A percentile compares a stretch with the other conserved stretches of the same genome.
These are phyloP conservation scores for Cutaneotrichosporon sp. DNA, from an alignment of 1,284 basidiomycete species.

Conservation along the genomic window DNA sequence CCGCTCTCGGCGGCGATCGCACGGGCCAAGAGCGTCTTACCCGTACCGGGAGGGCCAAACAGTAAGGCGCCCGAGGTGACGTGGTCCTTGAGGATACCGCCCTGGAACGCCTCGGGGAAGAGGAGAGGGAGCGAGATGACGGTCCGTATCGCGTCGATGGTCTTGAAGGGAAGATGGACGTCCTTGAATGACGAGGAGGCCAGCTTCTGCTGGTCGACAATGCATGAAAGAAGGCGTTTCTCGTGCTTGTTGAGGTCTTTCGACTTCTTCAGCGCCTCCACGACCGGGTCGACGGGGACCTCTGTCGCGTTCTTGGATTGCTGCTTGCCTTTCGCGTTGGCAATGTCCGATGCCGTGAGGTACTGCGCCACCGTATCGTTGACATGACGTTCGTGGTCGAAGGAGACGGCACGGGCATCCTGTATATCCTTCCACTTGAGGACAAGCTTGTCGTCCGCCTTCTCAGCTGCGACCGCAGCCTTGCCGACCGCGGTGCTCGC, in stretches of 20 bases:
- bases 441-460: constrained; percentile 2
- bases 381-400: constrained; percentile 15
- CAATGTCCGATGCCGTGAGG: constrained; percentile 11
- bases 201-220: constrained; percentile 67
- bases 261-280: constrained; percentile 69
- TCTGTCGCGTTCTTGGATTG: background rate
- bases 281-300: constrained; percentile 62
- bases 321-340: constrained; percentile 12
- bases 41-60: constrained; percentile 84
- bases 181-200: constrained; percentile 70
- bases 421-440: constrained; percentile 33
- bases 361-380: constrained; percentile 21
- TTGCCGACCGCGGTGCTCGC: constrained; percentile 25
- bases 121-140: constrained; percentile 87
- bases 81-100: constrained; percentile 85
- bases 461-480: constrained; percentile 5
- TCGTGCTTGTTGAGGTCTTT: constrained; percentile 70
- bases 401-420: constrained; percentile 10
- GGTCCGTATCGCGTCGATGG: constrained; percentile 80
- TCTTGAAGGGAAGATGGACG: constrained; percentile 78
- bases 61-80: constrained; percentile 80
- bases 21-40: constrained; percentile 82
- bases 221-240: constrained; percentile 69
- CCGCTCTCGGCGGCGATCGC: constrained; percentile 88
- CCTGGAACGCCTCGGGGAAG: constrained; percentile 81